Percentiles rank a stretch among this genome's conserved stretches.
Evolutionary conservation across 805 yeast species (phyloP).

Genomic region (Maudiozyma saulgeensis): DNA sequence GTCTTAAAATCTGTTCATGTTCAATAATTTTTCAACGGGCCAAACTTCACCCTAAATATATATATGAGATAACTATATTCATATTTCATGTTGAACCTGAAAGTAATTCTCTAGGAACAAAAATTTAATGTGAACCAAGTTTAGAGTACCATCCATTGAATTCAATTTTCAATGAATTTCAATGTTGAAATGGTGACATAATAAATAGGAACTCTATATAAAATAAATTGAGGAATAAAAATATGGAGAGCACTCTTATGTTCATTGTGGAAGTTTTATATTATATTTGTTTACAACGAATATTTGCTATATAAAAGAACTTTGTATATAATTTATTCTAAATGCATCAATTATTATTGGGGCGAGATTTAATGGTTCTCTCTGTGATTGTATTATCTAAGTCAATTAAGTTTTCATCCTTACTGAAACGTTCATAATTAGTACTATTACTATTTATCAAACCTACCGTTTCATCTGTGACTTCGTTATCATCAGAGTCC

Average conservation of each 20-base stretch:
- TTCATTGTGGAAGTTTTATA: conserved; percentile 34
- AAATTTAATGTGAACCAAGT: too few species aligned
- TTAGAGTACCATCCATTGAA: too few species aligned
- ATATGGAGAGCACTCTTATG: not conserved
- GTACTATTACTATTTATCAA: not conserved
- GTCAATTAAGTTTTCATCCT: not conserved
- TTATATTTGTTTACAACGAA: conserved; percentile 39
- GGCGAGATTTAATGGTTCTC: not conserved
- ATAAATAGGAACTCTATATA: too few species aligned
- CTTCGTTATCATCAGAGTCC: not conserved
- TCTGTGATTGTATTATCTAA: not conserved
- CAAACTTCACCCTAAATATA: too few species aligned
- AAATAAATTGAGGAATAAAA: too few species aligned
- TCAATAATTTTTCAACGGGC: too few species aligned
- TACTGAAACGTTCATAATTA: conserved; percentile 1
- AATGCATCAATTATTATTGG: conserved; percentile 39
- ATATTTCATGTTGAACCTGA: too few species aligned
- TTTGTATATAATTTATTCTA: conserved; percentile 29
- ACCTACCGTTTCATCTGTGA: not conserved
- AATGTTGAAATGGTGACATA: too few species aligned
- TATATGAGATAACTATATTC: too few species aligned
- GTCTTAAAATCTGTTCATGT: too few species aligned
- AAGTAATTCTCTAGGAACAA: too few species aligned
- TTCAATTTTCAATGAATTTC: too few species aligned
- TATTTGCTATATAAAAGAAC: conserved; percentile 43